These are phyloP conservation scores for Fraxinus anomala DNA, from an alignment of 257 asterid genomes.

Conservation along the genomic window DNA sequence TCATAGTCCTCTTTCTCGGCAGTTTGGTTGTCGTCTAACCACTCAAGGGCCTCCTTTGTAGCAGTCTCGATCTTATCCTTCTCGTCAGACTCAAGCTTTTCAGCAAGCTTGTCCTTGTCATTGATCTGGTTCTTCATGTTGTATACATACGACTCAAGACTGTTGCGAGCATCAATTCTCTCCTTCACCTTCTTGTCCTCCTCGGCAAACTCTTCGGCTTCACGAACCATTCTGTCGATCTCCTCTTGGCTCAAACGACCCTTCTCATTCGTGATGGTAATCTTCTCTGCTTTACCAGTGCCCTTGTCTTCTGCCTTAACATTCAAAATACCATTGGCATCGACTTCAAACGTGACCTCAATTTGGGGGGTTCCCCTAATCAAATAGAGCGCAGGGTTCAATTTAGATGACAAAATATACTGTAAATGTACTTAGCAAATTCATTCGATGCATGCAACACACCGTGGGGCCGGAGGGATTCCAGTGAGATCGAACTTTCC, in stretches of 20 bases:
- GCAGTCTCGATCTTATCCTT: conserved; percentile 96
- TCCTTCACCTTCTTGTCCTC: conserved; percentile 96
- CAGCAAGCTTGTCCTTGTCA: conserved; percentile 92
- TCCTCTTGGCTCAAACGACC: conserved; percentile 96
- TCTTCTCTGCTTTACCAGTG: conserved; percentile 81
- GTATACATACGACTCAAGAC: conserved; percentile 84
- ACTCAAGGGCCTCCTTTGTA: conserved; percentile 84
- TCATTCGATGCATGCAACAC: neutral
- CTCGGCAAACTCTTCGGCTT: conserved; percentile 93
- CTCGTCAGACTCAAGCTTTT: conserved; percentile 80
- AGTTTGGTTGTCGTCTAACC: conserved; percentile 87
- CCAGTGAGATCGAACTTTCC: conserved; percentile 91
- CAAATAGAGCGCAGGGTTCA: neutral
- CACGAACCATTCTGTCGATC: conserved; percentile 87
- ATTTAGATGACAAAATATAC: neutral
- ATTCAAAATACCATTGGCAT: conserved; percentile 85
- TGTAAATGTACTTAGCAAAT: neutral
- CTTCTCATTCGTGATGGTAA: conserved; percentile 94
- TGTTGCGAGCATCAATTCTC: conserved; percentile 75
- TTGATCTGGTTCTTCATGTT: conserved; percentile 95
- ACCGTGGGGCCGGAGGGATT: conserved; percentile 97
- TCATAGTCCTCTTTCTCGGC: conserved; percentile 91
- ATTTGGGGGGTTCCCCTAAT: conserved; percentile 98
- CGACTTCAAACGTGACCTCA: conserved; percentile 96
- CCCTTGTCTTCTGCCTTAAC: conserved; percentile 99